Conservation (phyloP, 805 yeast species). For the Wickerhamomyces bisporus region DNA sequence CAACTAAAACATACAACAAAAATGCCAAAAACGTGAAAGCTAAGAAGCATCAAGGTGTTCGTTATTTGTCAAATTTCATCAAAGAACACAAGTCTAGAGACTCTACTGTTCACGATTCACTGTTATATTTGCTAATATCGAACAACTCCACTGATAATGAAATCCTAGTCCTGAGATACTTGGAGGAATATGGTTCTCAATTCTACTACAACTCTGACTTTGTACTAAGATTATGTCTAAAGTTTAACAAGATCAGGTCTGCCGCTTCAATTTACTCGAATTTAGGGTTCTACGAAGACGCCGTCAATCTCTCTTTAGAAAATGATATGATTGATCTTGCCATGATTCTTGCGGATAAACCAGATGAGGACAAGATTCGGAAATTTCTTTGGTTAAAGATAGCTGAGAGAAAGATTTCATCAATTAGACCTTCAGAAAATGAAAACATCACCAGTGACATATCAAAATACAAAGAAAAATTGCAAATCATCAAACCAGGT, state of each 20-base stretch:
- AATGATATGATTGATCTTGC: conserved; percentile 56
- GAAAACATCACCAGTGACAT: conserved; percentile 58
- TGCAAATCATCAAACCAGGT: conserved; percentile 72
- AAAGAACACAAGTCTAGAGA: conserved; percentile 38
- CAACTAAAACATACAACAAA: conserved; percentile 60
- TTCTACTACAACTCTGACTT: conserved; percentile 64
- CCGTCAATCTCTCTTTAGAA: conserved; percentile 67
- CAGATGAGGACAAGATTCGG: conserved; percentile 46
- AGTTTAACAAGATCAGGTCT: conserved; percentile 50
- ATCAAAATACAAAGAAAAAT: conserved; percentile 43
- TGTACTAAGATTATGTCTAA: conserved; percentile 66
- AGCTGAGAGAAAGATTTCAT: conserved; percentile 27
- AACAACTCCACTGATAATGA: conserved; percentile 34
- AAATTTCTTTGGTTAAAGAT: conserved; percentile 74
- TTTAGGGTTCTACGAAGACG: conserved; percentile 70
- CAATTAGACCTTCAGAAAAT: conserved; percentile 22
- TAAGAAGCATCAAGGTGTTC: conserved; percentile 56
- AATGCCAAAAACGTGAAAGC: conserved; percentile 34
- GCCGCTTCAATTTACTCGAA: conserved; percentile 72
- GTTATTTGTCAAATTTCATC: conserved; percentile 55
- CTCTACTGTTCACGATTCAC: conserved; percentile 59
- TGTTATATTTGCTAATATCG: conserved; percentile 57
- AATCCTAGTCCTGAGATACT: conserved; percentile 41
- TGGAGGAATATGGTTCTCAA: conserved; percentile 37
- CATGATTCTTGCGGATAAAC: conserved; percentile 49